Percentiles rank a stretch among this genome's conserved stretches.
Evolutionary conservation across 73 alveolate genomes (phyloP).

Genomic region (Paramecium pentaurelia): DNA sequence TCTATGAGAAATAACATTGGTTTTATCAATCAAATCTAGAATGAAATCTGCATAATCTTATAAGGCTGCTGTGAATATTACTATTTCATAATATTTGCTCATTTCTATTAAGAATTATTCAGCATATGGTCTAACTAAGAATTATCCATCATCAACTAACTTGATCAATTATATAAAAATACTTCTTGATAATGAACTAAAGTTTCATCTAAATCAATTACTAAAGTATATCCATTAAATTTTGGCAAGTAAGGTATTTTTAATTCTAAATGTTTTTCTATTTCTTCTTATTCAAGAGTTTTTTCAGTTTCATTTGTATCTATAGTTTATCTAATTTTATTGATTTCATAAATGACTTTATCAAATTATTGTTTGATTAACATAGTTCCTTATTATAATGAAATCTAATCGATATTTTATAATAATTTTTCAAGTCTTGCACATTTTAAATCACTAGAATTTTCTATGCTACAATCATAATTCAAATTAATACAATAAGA

Average conservation of each 20-base stretch:
- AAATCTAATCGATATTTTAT: neutral
- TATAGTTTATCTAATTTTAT: neutral
- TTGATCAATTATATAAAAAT: neutral
- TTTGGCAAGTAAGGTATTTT: constrained; percentile 7
- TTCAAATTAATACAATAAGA: neutral
- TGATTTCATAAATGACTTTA: neutral
- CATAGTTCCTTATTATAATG: neutral
- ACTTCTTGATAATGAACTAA: constrained; percentile 43
- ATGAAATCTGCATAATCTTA: constrained; percentile 91
- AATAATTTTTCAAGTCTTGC: neutral
- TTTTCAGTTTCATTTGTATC: neutral
- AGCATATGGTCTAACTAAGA: constrained; percentile 87
- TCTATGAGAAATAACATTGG: constrained; percentile 73
- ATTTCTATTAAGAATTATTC: constrained; percentile 76
- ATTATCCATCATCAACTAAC: constrained; percentile 65
- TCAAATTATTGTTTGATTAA: neutral
- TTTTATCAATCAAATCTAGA: constrained; percentile 72
- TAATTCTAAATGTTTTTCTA: neutral
- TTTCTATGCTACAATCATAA: neutral
- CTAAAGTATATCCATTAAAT: neutral
- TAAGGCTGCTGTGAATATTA: constrained; percentile 88
- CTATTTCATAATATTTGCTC: constrained; percentile 81
- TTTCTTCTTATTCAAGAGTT: neutral
- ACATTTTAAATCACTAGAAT: neutral
- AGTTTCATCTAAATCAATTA: constrained; percentile 41